A percentile compares a stretch with the other conserved stretches of the same genome.
Evolutionary conservation across 2,329 filamentous ascomycete genomes (phyloP).

Genomic region (Gliomastix tumulicola): DNA sequence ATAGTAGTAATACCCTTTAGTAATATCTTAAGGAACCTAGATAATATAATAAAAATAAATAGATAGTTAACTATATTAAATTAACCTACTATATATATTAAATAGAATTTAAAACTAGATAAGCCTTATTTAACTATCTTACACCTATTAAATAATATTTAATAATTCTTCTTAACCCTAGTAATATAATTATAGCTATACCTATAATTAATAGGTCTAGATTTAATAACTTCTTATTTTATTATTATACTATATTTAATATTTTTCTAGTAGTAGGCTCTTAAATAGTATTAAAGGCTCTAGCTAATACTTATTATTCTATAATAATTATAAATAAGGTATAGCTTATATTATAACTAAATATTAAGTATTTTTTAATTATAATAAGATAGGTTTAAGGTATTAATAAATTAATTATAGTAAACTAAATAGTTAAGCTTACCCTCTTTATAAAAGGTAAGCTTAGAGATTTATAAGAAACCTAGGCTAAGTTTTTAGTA

Average conservation of each 20-base stretch:
- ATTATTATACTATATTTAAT: too few species aligned
- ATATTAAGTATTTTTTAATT: not conserved
- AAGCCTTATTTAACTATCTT: too few species aligned
- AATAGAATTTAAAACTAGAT: not conserved
- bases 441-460: too few species aligned
- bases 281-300: not conserved
- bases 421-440: too few species aligned
- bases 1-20: not conserved
- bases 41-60: not conserved
- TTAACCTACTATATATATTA: not conserved
- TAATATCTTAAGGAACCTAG: conserved; percentile 1
- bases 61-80: conserved; percentile 1
- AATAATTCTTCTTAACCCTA: not conserved
- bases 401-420: too few species aligned
- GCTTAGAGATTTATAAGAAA: too few species aligned
- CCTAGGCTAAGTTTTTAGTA: not conserved
- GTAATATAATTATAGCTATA: too few species aligned
- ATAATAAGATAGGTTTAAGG: too few species aligned
- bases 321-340: too few species aligned
- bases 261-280: not conserved
- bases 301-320: not conserved
- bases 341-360: too few species aligned
- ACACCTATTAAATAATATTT: not conserved
- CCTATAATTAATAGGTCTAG: too few species aligned
- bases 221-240: too few species aligned